phyloP scores from a whole-genome alignment of 352 stramenopile species.

The Globisporangium takayamanum region DNA sequence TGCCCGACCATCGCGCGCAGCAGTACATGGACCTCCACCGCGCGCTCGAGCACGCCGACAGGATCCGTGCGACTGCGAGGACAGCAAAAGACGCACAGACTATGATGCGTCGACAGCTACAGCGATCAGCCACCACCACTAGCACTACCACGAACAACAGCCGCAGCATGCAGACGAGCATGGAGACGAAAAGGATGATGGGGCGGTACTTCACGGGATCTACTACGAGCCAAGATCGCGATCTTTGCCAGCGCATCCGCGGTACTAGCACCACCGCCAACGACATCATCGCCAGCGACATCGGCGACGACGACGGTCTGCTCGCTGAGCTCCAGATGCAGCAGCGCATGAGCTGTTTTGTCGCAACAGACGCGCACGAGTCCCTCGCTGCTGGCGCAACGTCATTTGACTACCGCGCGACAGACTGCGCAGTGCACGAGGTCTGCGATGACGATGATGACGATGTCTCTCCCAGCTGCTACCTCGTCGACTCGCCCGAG shows the following conservation, averaged over 20 bases:
- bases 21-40: too few relatives aligned
- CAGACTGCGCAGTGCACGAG: neutral
- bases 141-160: neutral
- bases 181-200: constrained; percentile 11
- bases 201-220: neutral
- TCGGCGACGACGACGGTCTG: neutral
- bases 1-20: too few relatives aligned
- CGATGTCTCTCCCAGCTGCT: constrained; percentile 1
- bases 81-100: neutral
- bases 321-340: constrained; percentile 3
- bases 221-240: too few relatives aligned
- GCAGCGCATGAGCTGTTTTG: neutral
- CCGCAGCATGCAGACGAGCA: neutral
- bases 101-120: neutral
- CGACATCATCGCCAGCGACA: neutral
- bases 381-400: neutral
- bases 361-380: neutral
- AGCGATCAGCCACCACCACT: neutral
- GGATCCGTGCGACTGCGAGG: too few relatives aligned
- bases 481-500: constrained; percentile 11
- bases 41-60: too few relatives aligned
- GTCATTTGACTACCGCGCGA: neutral
- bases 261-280: neutral
- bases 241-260: neutral
- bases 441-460: neutral